phyloP scores from a whole-genome alignment of 331 rosid species.

The Malus hybrid region DNA sequence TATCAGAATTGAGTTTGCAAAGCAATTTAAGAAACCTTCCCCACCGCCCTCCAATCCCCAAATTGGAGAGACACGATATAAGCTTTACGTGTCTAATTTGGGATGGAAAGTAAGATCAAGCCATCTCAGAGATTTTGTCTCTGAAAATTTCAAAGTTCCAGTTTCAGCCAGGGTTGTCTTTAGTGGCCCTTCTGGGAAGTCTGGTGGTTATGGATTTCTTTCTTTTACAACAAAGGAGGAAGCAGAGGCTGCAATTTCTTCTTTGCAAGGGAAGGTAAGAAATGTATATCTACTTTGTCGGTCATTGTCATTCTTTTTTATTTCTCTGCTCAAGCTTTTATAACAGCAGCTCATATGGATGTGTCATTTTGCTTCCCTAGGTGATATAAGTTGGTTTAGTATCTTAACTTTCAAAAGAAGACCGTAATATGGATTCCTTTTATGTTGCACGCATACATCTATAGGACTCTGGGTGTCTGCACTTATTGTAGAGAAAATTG shows the following conservation, averaged over 20 bases:
- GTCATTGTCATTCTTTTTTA: background rate
- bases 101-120: slow-evolving; percentile 78
- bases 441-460: background rate
- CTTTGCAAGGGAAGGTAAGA: slow-evolving; percentile 38
- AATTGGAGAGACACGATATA: slow-evolving; percentile 48
- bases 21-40: slow-evolving; percentile 65
- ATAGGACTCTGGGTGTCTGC: background rate
- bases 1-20: slow-evolving; percentile 63
- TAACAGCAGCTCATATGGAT: background rate
- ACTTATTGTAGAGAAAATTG: background rate
- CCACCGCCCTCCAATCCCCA: slow-evolving; percentile 39
- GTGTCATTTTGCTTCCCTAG: background rate
- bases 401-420: background rate
- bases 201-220: slow-evolving; percentile 81
- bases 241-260: slow-evolving; percentile 67
- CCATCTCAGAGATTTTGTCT: slow-evolving; percentile 59
- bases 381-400: background rate
- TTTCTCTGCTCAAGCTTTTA: background rate
- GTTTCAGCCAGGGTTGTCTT: slow-evolving; percentile 80
- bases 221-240: slow-evolving; percentile 71
- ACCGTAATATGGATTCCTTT: background rate
- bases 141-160: slow-evolving; percentile 60
- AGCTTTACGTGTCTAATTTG: slow-evolving; percentile 65
- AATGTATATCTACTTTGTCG: background rate
- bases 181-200: slow-evolving; percentile 51